Percentiles rank a stretch among this genome's conserved stretches.
Conservation (phyloP, 345 rosid genomes). For the Salix udensis region DNA sequence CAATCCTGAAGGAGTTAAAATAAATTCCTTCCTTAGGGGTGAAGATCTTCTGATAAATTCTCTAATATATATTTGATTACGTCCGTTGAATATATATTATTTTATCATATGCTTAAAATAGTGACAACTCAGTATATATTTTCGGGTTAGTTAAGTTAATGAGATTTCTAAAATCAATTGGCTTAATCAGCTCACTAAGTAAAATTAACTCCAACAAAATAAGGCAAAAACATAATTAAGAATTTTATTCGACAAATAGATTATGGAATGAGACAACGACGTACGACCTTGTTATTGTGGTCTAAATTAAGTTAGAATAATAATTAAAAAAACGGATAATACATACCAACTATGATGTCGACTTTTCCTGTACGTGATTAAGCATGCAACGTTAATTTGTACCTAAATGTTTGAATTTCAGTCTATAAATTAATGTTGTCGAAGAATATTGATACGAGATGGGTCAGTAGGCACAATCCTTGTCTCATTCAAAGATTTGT, state of each 20-base stretch:
- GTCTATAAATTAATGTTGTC: background rate
- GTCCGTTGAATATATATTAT: no score
- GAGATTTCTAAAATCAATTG: background rate
- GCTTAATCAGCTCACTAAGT: background rate
- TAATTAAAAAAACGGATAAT: no score
- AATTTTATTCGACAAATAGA: background rate
- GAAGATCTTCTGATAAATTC: no score
- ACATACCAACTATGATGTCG: background rate
- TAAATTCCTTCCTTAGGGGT: background rate
- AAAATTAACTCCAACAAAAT: background rate
- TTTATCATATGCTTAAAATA: no score
- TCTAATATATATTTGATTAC: no score
- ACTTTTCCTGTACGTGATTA: background rate
- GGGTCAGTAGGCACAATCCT: no score
- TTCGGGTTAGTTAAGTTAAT: no score
- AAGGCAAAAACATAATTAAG: no score
- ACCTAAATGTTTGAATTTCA: background rate
- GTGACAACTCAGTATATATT: no score
- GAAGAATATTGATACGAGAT: no score
- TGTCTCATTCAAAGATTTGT: no score
- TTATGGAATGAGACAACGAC: background rate
- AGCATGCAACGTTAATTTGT: background rate
- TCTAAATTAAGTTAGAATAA: background rate
- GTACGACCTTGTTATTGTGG: background rate
- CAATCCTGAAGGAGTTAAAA: background rate